Conservation (phyloP, 768 basidiomycete genomes). For the Kockovaella imperatae region DNA sequence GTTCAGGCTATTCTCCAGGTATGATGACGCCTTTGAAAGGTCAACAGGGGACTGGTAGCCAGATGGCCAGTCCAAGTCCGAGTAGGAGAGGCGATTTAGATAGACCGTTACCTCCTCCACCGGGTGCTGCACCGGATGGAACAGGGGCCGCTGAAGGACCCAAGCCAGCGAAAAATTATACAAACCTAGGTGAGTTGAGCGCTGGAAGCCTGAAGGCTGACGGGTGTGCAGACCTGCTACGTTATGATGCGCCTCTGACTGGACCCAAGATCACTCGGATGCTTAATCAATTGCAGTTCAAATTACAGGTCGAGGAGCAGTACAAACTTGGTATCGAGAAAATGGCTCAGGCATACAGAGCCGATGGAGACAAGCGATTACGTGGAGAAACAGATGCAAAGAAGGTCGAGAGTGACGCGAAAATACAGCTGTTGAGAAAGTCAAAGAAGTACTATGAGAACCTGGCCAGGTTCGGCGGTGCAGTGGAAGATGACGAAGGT, state of each 20-base stretch:
- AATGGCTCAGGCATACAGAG: conserved; percentile 93
- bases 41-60: conserved; percentile 6
- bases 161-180: conserved; percentile 36
- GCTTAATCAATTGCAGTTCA: conserved; percentile 98
- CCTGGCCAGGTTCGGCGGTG: conserved; percentile 83
- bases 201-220: conserved; percentile 1
- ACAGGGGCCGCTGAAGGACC: conserved; percentile 4
- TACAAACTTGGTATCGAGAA: conserved; percentile 98
- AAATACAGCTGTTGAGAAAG: conserved; percentile 83
- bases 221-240: conserved; percentile 64
- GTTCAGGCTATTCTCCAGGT: neutral
- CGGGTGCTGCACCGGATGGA: conserved; percentile 7
- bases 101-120: conserved; percentile 38
- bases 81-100: conserved; percentile 22
- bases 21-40: conserved; percentile 9
- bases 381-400: conserved; percentile 88
- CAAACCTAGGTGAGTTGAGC: conserved; percentile 35
- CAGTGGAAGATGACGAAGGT: conserved; percentile 57
- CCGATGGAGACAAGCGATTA: conserved; percentile 95
- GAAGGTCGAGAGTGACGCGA: conserved; percentile 87
- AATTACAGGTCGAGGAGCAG: conserved; percentile 94
- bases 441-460: conserved; percentile 96
- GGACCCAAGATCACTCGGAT: conserved; percentile 93
- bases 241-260: conserved; percentile 93
- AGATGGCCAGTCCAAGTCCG: conserved; percentile 20